These are phyloP conservation scores for Mycena epipterygia DNA, from an alignment of 768 basidiomycete species.

Conservation along the genomic window DNA sequence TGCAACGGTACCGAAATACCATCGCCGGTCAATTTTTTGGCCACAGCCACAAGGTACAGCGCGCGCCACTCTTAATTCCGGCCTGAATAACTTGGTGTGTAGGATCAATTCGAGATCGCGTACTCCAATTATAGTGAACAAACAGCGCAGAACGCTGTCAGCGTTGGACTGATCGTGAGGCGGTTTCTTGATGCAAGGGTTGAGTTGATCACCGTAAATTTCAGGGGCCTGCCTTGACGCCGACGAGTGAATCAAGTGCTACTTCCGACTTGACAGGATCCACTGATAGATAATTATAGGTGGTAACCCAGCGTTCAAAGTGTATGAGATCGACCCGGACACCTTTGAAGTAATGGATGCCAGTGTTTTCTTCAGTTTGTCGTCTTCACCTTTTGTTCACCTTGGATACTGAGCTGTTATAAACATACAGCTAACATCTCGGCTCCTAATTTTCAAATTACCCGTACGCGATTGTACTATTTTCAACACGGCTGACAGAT, in stretches of 20 bases:
- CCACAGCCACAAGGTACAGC: slow-evolving; percentile 50
- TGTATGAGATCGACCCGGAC: slow-evolving; percentile 59
- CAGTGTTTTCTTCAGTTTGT: slow-evolving; percentile 49
- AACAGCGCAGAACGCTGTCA: slow-evolving; percentile 45
- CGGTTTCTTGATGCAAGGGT: too few species aligned
- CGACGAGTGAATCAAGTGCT: slow-evolving; percentile 46
- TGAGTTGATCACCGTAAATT: slow-evolving; percentile 6
- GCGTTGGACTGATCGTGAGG: slow-evolving; percentile 46
- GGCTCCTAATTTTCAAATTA: slow-evolving; percentile 43
- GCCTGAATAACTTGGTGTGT: not conserved
- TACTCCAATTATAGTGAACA: slow-evolving; percentile 53
- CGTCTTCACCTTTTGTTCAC: not conserved
- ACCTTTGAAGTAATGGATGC: slow-evolving; percentile 57
- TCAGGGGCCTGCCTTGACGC: slow-evolving; percentile 53
- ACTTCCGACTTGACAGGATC: not conserved
- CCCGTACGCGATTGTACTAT: slow-evolving; percentile 1
- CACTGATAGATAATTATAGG: slow-evolving; percentile 31
- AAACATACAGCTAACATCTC: slow-evolving; percentile 41
- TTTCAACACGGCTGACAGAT: not conserved
- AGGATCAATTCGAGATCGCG: slow-evolving; percentile 58
- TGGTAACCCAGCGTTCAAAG: slow-evolving; percentile 54
- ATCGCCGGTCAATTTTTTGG: slow-evolving; percentile 59
- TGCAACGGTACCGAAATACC: slow-evolving; percentile 56
- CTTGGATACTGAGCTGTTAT: not conserved
- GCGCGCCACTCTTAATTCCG: not conserved